phyloP scores from a whole-genome alignment of 768 basidiomycete genomes.

The Suillus lakei region DNA sequence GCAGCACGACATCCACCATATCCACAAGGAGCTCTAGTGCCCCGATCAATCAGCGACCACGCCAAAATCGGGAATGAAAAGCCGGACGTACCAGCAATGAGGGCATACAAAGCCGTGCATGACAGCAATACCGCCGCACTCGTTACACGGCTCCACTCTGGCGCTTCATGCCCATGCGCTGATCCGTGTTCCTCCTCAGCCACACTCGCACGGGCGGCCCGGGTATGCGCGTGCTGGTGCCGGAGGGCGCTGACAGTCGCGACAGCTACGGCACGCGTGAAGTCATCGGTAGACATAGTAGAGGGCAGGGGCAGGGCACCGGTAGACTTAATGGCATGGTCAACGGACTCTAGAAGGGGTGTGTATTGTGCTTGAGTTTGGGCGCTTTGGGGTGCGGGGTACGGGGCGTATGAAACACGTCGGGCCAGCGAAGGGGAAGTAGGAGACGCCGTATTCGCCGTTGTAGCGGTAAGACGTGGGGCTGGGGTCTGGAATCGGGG shows the following conservation, averaged over 20 bases:
- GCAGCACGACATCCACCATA: conserved; percentile 91
- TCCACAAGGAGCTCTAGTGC: conserved; percentile 86
- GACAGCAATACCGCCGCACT: conserved; percentile 88
- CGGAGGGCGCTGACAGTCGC: conserved; percentile 91
- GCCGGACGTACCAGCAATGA: conserved; percentile 82
- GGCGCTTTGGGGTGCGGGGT: conserved; percentile 35
- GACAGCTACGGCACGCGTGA: conserved; percentile 91
- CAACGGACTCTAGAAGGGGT: conserved; percentile 80
- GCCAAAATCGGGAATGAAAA: conserved; percentile 13
- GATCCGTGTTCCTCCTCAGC: conserved; percentile 51
- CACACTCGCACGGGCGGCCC: conserved; percentile 50
- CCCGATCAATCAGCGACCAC: neutral
- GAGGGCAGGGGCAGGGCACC: conserved; percentile 59
- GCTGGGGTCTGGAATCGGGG: conserved; percentile 46
- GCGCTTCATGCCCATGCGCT: conserved; percentile 89
- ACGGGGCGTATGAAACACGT: conserved; percentile 61
- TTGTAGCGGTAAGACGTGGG: conserved; percentile 27
- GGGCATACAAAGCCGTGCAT: conserved; percentile 92
- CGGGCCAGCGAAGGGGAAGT: conserved; percentile 48
- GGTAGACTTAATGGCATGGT: conserved; percentile 70
- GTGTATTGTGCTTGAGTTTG: conserved; percentile 37
- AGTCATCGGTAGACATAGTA: conserved; percentile 82
- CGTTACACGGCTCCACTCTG: conserved; percentile 91
- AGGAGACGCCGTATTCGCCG: conserved; percentile 45
- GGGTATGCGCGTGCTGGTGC: conserved; percentile 68